Evolutionary conservation across 2,329 filamentous ascomycete species (phyloP), one percentile per base, ranked within the genome.

Genomic region (Arthrocladium fulminans): DNA sequence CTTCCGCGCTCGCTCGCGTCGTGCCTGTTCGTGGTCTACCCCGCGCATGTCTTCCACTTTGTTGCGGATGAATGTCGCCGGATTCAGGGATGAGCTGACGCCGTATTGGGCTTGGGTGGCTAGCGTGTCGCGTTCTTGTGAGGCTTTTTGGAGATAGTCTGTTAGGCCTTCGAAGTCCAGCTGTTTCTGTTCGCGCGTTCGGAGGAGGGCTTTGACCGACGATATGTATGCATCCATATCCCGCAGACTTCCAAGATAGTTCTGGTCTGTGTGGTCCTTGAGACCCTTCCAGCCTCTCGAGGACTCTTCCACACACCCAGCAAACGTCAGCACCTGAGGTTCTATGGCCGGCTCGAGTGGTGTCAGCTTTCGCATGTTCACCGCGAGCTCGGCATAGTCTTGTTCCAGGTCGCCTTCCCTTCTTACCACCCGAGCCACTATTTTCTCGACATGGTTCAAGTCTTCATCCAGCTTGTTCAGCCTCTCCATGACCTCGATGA

Each of bases 1-100:
- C 67, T 92, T 94, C 50, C 92, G 81, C 45, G 90, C 77, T 24
- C 90, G 80, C 64, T 97, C 90, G 12, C 89, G 80, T 1, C 89
- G 82, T 12, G 84, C 82, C 61, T 94, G 87, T 65, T 97, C 92
- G 67, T 97, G 92, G 66, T 98, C 92, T 3, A 98, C 89, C 12
- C 92, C 92, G 15, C 92, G 83, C 54, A 96, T 89, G 63, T 98
- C 92, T 67, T 98, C 92, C 61, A 98, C 84, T 68, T 97, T 97
- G 64, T 84, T 83, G 38, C 89, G 84, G 57, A 98, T 78, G 71
- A 96, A 97, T 3, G 86, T 83, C 10, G 83, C 86, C 0, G 88
- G 85, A 1, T 88, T 88, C 30, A 72, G 63, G 5, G 67, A 65
- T 2, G 67, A 68, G 9, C 67, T 81, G 55, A 86, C 73, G 3